phyloP scores from a whole-genome alignment of 306 rosid species.

The Parietaria judaica region DNA sequence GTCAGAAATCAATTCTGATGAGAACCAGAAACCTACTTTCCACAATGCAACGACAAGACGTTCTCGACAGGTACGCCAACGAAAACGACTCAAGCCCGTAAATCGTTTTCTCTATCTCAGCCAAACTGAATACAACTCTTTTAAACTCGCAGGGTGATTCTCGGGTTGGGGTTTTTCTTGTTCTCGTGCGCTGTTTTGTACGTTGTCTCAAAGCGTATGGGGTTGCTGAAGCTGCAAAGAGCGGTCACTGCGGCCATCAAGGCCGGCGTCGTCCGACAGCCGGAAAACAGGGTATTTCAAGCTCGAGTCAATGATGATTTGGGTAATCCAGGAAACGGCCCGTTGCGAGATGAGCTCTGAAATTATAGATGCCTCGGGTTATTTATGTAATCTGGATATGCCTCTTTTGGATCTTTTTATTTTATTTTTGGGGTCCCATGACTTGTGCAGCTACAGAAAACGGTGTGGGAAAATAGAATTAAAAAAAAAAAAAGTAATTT shows the following conservation, averaged over 20 bases:
- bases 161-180: conserved; percentile 55
- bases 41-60: conserved; percentile 93
- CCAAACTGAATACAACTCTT: conserved; percentile 10
- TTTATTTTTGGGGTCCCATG: no score
- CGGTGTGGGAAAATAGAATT: no score
- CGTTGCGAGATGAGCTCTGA: conserved; percentile 65
- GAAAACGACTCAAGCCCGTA: background rate
- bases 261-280: conserved; percentile 63
- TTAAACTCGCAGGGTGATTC: conserved; percentile 46
- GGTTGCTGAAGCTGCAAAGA: conserved; percentile 57
- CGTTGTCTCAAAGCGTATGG: conserved; percentile 78
- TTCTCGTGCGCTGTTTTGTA: conserved; percentile 75
- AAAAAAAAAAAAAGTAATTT: no score
- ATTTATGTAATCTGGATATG: no score
- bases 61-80: conserved; percentile 62
- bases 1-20: conserved; percentile 71
- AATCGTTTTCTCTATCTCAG: background rate
- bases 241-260: conserved; percentile 68
- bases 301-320: conserved; percentile 30
- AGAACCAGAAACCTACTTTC: conserved; percentile 78
- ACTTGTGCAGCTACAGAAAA: no score
- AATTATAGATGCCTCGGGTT: background rate
- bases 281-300: conserved; percentile 34
- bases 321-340: conserved; percentile 40
- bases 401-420: no score